Conservation (phyloP, 352 stramenopile genomes). For the Pythium scleroteichum region DNA sequence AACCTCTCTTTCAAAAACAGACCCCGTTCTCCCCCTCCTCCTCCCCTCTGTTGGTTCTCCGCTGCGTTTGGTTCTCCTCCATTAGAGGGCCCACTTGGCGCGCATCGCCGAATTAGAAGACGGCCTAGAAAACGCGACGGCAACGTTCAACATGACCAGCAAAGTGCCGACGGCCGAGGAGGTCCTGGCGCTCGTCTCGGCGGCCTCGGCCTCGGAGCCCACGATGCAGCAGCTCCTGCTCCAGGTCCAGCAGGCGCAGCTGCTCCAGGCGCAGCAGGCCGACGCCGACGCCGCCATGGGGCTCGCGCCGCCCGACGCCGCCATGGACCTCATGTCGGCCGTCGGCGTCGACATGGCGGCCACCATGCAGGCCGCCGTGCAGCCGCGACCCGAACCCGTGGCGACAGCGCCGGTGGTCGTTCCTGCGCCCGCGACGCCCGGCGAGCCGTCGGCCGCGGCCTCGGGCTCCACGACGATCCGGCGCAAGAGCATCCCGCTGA, state of each 20-base stretch:
- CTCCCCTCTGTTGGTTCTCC: too few species aligned
- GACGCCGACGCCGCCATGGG: constrained; percentile 14
- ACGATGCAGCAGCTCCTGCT: constrained; percentile 60
- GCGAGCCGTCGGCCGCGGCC: background rate
- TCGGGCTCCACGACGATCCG: constrained; percentile 29
- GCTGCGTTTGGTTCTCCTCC: too few species aligned
- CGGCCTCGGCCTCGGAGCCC: constrained; percentile 37
- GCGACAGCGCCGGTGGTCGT: too few species aligned
- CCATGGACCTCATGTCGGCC: constrained; percentile 26
- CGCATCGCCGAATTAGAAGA: constrained; percentile 34
- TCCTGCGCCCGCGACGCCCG: background rate
- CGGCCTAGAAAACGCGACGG: constrained; percentile 29
- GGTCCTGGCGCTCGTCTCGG: constrained; percentile 53
- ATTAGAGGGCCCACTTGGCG: background rate
- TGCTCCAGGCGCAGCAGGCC: constrained; percentile 28
- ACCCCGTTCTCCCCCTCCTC: too few species aligned
- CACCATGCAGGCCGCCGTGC: constrained; percentile 4
- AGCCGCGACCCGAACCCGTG: too few species aligned
- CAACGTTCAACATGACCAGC: constrained; percentile 30
- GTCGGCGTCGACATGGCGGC: constrained; percentile 14
- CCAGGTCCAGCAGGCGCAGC: constrained; percentile 49
- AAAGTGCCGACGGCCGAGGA: constrained; percentile 59
- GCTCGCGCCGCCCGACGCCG: constrained; percentile 14
- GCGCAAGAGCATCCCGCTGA: constrained; percentile 76
- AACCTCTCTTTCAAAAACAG: too few species aligned